These are phyloP conservation scores for Aspergillus novofumigatus DNA, from an alignment of 2,329 filamentous ascomycete genomes.

Conservation along the genomic window DNA sequence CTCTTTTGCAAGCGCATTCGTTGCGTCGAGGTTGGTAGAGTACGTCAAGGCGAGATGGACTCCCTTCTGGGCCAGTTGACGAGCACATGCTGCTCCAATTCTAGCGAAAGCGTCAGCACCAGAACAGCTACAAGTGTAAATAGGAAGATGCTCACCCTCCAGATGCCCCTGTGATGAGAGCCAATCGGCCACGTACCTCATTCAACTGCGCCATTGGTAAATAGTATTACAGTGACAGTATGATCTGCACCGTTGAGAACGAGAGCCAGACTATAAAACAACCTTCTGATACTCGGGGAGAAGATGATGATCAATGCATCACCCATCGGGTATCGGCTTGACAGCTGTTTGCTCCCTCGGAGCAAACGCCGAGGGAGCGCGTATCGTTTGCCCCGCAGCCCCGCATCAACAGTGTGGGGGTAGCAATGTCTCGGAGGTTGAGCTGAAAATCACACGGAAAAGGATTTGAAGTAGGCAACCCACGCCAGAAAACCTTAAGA, in stretches of 20 bases:
- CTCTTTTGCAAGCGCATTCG: constrained; percentile 44
- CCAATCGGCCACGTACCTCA: constrained; percentile 51
- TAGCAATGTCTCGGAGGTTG: not conserved
- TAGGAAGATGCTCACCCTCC: constrained; percentile 48
- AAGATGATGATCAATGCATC: not conserved
- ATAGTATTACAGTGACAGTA: not conserved
- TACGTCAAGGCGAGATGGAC: constrained; percentile 59
- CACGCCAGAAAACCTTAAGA: not conserved
- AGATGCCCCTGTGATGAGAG: constrained; percentile 59
- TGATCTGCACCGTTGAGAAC: not conserved
- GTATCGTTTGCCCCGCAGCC: constrained; percentile 19
- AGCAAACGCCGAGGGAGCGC: constrained; percentile 17
- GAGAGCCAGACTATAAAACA: not conserved
- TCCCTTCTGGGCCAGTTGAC: constrained; percentile 50
- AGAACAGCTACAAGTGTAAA: not conserved
- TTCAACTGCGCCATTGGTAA: constrained; percentile 30
- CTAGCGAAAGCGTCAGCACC: constrained; percentile 32
- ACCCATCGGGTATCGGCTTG: not conserved
- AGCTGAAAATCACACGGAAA: not conserved
- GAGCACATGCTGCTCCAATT: constrained; percentile 58
- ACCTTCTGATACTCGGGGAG: not conserved
- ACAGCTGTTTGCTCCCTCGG: constrained; percentile 17
- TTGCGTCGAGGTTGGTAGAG: constrained; percentile 47
- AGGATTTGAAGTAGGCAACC: not conserved
- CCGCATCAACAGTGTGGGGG: constrained; percentile 14